Conservation (phyloP, 2,329 filamentous ascomycete genomes). For the Clarireedia hainanense region DNA sequence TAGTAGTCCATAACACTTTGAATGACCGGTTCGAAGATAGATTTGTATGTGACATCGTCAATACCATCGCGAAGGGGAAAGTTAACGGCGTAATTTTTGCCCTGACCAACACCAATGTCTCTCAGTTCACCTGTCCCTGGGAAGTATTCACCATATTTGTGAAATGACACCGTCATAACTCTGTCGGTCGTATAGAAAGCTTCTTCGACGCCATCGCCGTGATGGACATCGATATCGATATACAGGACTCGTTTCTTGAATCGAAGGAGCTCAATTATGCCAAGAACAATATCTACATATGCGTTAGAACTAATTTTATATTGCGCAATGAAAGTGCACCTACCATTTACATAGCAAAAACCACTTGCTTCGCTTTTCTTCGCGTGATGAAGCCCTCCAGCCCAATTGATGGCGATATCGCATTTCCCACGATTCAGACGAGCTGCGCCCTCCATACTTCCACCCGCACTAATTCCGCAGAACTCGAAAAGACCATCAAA, state of each 20-base stretch:
- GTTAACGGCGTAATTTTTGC: conserved; percentile 86
- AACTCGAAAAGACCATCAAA: conserved; percentile 98
- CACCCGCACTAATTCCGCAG: conserved; percentile 88
- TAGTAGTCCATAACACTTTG: conserved; percentile 80
- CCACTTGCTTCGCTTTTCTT: conserved; percentile 95
- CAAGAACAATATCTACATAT: conserved; percentile 83
- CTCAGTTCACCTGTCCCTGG: conserved; percentile 83
- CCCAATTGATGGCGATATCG: conserved; percentile 98
- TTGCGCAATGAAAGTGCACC: conserved; percentile 27
- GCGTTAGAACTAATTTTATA: conserved; percentile 29
- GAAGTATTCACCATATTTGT: conserved; percentile 97
- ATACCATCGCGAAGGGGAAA: conserved; percentile 89
- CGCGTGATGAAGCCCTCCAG: conserved; percentile 90
- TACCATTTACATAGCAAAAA: conserved; percentile 97
- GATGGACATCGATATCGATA: conserved; percentile 92
- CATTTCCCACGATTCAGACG: conserved; percentile 86
- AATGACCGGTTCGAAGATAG: conserved; percentile 87
- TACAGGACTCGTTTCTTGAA: conserved; percentile 94
- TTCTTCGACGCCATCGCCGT: conserved; percentile 88
- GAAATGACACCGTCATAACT: conserved; percentile 88
- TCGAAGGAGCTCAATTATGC: conserved; percentile 84
- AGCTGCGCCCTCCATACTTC: conserved; percentile 86
- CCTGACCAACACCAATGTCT: conserved; percentile 78
- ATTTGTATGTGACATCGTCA: conserved; percentile 80
- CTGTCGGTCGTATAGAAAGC: conserved; percentile 89